These are phyloP conservation scores for Metarhizium rileyi DNA, from an alignment of 2,329 filamentous ascomycete species.

Conservation along the genomic window DNA sequence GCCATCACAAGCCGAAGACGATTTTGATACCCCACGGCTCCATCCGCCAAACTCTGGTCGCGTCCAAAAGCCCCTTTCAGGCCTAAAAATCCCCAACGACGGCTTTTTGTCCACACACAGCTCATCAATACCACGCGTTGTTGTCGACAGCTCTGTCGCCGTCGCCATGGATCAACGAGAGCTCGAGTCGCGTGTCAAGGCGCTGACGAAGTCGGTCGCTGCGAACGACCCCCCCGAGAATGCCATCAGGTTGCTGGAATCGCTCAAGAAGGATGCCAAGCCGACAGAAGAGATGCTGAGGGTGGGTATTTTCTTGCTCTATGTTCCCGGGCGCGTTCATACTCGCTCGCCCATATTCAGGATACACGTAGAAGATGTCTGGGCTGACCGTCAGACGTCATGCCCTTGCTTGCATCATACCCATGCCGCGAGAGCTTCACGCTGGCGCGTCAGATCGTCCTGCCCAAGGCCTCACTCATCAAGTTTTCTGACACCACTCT, in stretches of 20 bases:
- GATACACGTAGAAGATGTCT: too few relatives aligned
- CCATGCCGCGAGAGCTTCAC: neutral
- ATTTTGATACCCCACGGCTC: neutral
- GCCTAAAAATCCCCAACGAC: neutral
- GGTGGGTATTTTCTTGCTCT: conserved; percentile 34
- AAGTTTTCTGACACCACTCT: neutral
- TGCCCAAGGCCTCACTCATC: neutral
- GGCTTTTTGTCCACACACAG: neutral
- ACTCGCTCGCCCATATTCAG: too few relatives aligned
- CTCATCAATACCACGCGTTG: neutral
- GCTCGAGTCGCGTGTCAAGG: conserved; percentile 66
- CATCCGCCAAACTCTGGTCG: neutral
- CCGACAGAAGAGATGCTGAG: conserved; percentile 86
- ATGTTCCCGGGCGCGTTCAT: too few relatives aligned
- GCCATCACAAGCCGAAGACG: neutral
- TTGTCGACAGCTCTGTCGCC: neutral
- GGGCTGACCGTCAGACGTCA: neutral
- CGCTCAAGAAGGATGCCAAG: conserved; percentile 68
- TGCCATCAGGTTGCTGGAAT: conserved; percentile 64
- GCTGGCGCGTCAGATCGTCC: neutral
- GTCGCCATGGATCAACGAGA: conserved; percentile 69
- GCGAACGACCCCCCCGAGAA: conserved; percentile 65
- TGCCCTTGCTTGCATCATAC: neutral
- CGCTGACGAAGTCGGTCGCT: conserved; percentile 67
- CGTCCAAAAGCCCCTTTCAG: neutral